Percentiles rank a stretch among this genome's conserved stretches.
These are phyloP conservation scores for Sporisorium graminicola DNA, from an alignment of 1,284 basidiomycete species.

Conservation along the genomic window DNA sequence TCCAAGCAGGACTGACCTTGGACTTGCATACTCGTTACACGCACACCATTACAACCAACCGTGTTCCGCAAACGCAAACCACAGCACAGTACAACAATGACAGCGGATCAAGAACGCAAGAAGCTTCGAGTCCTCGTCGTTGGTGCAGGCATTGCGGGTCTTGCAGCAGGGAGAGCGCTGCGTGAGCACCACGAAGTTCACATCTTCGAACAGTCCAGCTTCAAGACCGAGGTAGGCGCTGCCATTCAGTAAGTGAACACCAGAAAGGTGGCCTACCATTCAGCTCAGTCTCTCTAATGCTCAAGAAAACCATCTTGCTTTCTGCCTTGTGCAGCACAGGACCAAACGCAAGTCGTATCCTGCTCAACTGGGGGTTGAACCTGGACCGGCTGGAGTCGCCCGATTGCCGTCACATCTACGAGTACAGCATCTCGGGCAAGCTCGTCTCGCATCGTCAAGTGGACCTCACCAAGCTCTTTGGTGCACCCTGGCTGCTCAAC, in stretches of 20 bases:
- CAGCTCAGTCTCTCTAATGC: too few species aligned
- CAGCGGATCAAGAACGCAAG: constrained; percentile 1
- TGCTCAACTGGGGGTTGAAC: constrained; percentile 27
- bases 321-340: constrained; percentile 22
- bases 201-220: constrained; percentile 12
- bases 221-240: constrained; percentile 20
- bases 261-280: too few species aligned
- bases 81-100: too few species aligned
- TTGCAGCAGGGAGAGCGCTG: constrained; percentile 8
- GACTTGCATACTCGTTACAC: too few species aligned
- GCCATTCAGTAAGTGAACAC: constrained; percentile 25
- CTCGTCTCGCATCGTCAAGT: constrained; percentile 15
- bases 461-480: constrained; percentile 39
- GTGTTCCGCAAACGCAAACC: too few species aligned
- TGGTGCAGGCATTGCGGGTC: constrained; percentile 24
- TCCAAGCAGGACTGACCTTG: too few species aligned
- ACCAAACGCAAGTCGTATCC: constrained; percentile 21
- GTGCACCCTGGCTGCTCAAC: constrained; percentile 61
- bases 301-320: too few species aligned
- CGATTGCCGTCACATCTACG: constrained; percentile 19
- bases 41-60: too few species aligned
- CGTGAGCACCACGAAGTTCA: constrained; percentile 14
- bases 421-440: constrained; percentile 16
- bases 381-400: constrained; percentile 23
- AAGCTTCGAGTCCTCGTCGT: constrained; percentile 16